Evolutionary conservation across 805 yeast species (phyloP), one percentile per base, ranked within the genome.

Genomic region (Candida xiaguanensis): DNA sequence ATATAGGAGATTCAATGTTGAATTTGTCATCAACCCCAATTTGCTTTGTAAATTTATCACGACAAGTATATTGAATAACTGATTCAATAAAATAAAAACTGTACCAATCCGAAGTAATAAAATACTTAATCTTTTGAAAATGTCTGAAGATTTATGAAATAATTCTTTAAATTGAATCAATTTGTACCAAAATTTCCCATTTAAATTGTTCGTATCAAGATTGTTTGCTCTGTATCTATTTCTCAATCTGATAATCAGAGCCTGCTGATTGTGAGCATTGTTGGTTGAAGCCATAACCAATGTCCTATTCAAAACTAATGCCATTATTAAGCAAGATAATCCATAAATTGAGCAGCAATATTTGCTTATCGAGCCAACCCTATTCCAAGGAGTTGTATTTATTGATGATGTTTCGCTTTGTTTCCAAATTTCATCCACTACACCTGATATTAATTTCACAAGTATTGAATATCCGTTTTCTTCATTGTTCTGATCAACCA

Each of bases 301-400:
- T 0, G 72, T 67, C 13, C 72, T 43, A 43, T 67, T 67, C 42
- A 67, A 50, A 2, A 67, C 38, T 8, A 67, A 50, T 1, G 71
- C 66, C 65, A 67, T 63, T 5, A 60, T 36, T 34, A 68, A 50
- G 39, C 72, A 65, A 19, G 61, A 32, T 14, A 66, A 36, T 1
- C 72, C 74, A 41, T 68, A 68, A 5, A 54, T 36, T 9, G 70
- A 63, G 36, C 61, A 63, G 39, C 63, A 56, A 45, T 65, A 68
- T n/a, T 55, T 46, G 13, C 48, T 29, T n/a, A 47, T 36, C 4
- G 43, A 39, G 9, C 46, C 50, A 22, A 49, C 32, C 31, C 46
- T 34, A 32, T 45, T 38, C 38, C 41, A 45, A 1, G 39, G 41
- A n/a, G 35, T 30, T 11, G 38, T 17, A 29, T 31, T 40, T 13